phyloP scores from a whole-genome alignment of 345 rosid genomes.

The Salix udensis region DNA sequence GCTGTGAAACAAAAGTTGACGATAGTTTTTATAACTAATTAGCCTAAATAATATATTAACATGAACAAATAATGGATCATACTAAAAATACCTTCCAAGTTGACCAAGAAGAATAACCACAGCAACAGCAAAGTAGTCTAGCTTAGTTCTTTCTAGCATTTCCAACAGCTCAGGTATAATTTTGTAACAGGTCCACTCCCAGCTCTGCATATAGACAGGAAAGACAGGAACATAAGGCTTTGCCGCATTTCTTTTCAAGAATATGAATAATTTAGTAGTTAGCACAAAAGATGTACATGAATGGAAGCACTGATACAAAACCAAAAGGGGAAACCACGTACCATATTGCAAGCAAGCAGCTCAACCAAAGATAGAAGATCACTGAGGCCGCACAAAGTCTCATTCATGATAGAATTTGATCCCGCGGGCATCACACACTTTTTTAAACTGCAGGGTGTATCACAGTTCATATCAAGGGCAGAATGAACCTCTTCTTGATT shows the following conservation, averaged over 20 bases:
- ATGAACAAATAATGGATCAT: not conserved
- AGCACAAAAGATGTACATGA: not conserved
- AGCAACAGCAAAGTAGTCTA: conserved; percentile 39
- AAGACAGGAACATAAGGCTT: not conserved
- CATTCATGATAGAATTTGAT: conserved; percentile 14
- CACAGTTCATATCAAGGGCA: conserved; percentile 13
- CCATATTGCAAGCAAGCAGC: conserved; percentile 64
- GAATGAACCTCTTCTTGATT: conserved; percentile 18
- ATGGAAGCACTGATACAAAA: not conserved
- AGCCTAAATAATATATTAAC: not conserved
- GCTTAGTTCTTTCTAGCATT: conserved; percentile 39
- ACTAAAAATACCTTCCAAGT: conserved; percentile 60
- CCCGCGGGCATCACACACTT: conserved; percentile 17
- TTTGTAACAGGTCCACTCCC: conserved; percentile 63
- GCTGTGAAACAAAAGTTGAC: too few relatives aligned
- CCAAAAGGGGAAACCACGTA: conserved; percentile 28
- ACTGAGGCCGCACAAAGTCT: conserved; percentile 29
- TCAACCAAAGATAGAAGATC: conserved; percentile 66
- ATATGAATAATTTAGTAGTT: not conserved
- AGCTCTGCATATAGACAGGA: conserved; percentile 38
- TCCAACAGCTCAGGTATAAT: conserved; percentile 49
- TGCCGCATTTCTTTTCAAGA: not conserved
- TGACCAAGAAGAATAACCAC: conserved; percentile 65
- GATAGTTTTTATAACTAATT: too few relatives aligned
- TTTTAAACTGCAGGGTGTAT: conserved; percentile 29